Conservation (phyloP, 2,329 filamentous ascomycete species). For the Trichophyton rubrum region DNA sequence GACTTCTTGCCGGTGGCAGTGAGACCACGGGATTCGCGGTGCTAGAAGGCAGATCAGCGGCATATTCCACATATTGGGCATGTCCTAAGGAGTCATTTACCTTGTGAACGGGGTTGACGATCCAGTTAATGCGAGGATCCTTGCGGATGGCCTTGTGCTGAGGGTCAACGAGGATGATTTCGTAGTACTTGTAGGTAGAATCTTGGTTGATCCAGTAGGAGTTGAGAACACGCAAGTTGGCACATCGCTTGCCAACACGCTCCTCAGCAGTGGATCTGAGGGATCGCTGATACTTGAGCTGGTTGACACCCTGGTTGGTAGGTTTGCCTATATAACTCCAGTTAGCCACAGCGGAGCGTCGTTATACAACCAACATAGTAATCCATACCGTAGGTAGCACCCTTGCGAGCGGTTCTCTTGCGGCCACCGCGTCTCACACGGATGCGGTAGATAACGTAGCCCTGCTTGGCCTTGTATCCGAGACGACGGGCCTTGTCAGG, state of each 20-base stretch:
- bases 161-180: slow-evolving; percentile 98
- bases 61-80: background rate
- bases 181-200: slow-evolving; percentile 99
- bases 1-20: slow-evolving; percentile 99
- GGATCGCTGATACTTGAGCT: slow-evolving; percentile 99
- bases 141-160: slow-evolving; percentile 99
- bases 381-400: slow-evolving; percentile 89
- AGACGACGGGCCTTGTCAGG: slow-evolving; percentile 99
- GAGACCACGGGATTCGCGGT: slow-evolving; percentile 94
- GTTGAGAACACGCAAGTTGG: slow-evolving; percentile 98
- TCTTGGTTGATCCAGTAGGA: slow-evolving; percentile 99
- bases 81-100: slow-evolving; percentile 20
- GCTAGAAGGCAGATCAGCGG: slow-evolving; percentile 36
- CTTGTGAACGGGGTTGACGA: slow-evolving; percentile 99
- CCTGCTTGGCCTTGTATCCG: slow-evolving; percentile 99
- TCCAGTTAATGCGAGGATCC: slow-evolving; percentile 99
- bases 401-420: slow-evolving; percentile 93
- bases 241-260: slow-evolving; percentile 97
- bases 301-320: slow-evolving; percentile 99
- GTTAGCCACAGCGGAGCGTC: background rate
- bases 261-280: slow-evolving; percentile 97
- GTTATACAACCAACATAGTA: background rate
- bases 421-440: slow-evolving; percentile 97
- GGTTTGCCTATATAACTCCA: slow-evolving; percentile 64
- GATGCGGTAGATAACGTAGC: slow-evolving; percentile 99